Evolutionary conservation across 2,329 filamentous ascomycete species (phyloP), one percentile per base, ranked within the genome.

Genomic region (Fusarium newnesense): DNA sequence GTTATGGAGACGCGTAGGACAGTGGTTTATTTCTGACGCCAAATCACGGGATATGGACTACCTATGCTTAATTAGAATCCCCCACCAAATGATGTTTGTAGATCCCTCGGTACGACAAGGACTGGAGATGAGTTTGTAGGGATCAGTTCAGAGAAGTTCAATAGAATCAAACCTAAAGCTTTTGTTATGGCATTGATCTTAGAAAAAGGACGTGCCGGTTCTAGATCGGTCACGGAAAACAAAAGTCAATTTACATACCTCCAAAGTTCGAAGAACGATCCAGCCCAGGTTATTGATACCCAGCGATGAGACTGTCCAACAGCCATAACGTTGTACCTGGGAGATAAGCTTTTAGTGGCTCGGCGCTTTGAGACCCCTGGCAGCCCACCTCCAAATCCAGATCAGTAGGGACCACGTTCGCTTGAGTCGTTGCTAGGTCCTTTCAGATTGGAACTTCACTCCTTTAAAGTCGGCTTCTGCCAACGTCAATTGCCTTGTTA

Each of bases 341-440:
- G 19, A 44, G 49, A 60, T 71, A 71, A 74, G 62, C 68, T 72
- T 74, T 63, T 56, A 72, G 68, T 56, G 72, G 60, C 49, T 69
- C 46, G 67, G 72, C 65, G 50, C 69, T 50, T 39, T 15, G 44
- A 36, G 42, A 37, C 68, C 71, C 71, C 72, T 75, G 68, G 42
- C 60, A 66, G 37, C 58, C 60, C 59, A 57, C 67, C 64, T 67
- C 59, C 64, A 60, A 44, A 36, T 73, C 59, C 37, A 61, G 52
- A 49, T 52, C 46, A 32, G n/a, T 62, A 52, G 59, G 47, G 40
- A 57, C 70, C 66, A 60, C 64, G 64, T 67, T 67, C 64, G 43
- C 53, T 43, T 61, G 66, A 50, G 42, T 69, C 67, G 66, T 66
- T 64, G 34, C 46, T 30, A 43, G 67, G 58, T 40, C 39, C 57